phyloP scores from a whole-genome alignment of 176 grass and related monocot species.

The Aechmea fasciata region DNA sequence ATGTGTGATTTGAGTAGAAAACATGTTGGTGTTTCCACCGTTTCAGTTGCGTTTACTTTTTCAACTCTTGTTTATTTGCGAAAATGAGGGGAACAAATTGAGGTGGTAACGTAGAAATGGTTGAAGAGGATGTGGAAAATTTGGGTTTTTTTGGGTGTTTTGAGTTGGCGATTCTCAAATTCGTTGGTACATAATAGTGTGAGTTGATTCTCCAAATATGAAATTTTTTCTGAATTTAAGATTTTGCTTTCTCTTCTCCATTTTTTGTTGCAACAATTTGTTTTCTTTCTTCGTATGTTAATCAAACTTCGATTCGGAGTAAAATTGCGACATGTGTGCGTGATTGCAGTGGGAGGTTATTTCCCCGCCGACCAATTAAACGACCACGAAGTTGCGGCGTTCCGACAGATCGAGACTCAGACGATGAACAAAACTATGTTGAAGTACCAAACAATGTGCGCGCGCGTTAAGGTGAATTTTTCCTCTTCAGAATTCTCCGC shows the following conservation, averaged over 20 bases:
- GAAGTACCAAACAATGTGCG: background rate
- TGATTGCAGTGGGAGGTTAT: constrained; percentile 4
- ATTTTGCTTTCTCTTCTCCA: background rate
- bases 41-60: too few species aligned
- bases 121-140: too few species aligned
- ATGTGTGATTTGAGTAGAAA: background rate
- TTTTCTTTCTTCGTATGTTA: background rate
- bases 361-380: background rate
- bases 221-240: background rate
- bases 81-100: too few species aligned
- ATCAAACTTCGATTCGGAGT: background rate
- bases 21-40: too few species aligned
- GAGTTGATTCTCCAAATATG: background rate
- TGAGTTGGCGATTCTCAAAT: background rate
- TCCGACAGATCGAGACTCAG: background rate
- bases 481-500: background rate
- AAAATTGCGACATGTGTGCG: background rate
- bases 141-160: background rate
- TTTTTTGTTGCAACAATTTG: background rate
- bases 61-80: too few species aligned
- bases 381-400: background rate
- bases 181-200: background rate
- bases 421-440: background rate
- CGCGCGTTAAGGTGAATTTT: background rate
- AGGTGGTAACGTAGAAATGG: too few species aligned